Base-by-base conservation (phyloP, 1,284 basidiomycete species). In the Cryptococcus sp. region DNA sequence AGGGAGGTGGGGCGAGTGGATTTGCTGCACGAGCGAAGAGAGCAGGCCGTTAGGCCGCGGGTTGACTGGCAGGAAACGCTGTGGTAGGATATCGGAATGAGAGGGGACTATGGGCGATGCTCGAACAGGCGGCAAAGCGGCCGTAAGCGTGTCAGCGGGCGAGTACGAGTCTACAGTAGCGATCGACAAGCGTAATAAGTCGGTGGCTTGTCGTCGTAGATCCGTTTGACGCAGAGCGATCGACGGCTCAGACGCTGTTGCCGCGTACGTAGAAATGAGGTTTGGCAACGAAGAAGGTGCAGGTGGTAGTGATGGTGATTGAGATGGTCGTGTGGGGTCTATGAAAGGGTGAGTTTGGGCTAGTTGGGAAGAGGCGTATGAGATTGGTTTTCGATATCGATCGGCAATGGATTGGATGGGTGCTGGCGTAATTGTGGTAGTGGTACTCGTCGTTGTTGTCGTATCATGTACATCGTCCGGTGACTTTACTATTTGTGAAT, bases 1-100 rank as follows among this genome's bases (percentile, higher is more conserved):
- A 1, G 74, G 75, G 4, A 77, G 66, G 57, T 71, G 64, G 0
- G 73, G 70, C 1, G 73, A 70, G 16, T 66, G 65, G 20, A 75
- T 69, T 40, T 69, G 61, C 23, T 71, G 63, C 1, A 76, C 58
- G 16, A 77, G 61, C 4, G 65, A 64, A 13, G 67, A 60, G 38
- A 75, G 60, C 11, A 72, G 48, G 10, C 66, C 67, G 1, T 54
- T 52, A 38, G 65, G 64, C 50, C 60, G 50, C 1, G 71, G 69
- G 54, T 73, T 73, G 61, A 75, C 64, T 2, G 68, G 72, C 1
- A 75, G 47, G 10, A 69, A 55, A 30, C 63, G 64, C 10, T 62
- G 50, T 2, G 66, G 73, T 5, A 67, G 47, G 4, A 61, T 41
- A n/a, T 64, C 60, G 35, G 53, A 67, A 54, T 72, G 69, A 6